Evolutionary conservation across 192 early-diverging fungal species (phyloP), one percentile per base, ranked within the genome.

Genomic region (Phlyctochytrium planicorne): DNA sequence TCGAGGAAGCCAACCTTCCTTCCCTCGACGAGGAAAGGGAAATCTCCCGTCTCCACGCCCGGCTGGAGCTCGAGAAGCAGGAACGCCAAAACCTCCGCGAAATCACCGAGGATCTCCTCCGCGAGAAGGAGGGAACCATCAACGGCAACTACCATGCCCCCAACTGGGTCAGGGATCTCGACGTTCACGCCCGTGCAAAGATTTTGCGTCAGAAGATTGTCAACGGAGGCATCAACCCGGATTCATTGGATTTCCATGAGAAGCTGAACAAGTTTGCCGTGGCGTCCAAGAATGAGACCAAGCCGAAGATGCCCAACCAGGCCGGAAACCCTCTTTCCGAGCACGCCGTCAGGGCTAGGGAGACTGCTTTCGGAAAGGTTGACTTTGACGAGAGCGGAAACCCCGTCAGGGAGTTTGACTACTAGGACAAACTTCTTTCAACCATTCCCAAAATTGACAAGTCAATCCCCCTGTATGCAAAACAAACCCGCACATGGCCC

Each of bases 161-260:
- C 37, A 33, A 31, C 2, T 73, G 72, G 72, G 66, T 73, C 27
- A 60, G 62, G 36, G 66, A 71, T 17, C 34, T 73, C 52, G 65
- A 73, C 37, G 50, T 73, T 34, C 62, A 73, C 32, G 72, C 72
- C 3, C 72, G 65, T 34, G 61, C 64, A 30, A 55, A 65, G 31
- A 74, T 65, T 30, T 59, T 73, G n/a, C 62, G 60, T 24, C 16
- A 68, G 35, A 73, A 73, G 55, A 63, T 73, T 35, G 65, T 40
- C 16, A 60, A 69, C 34, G 68, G 53, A 34, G 52, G 56, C 1
- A 60, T 69, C 25, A 47, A 73, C 37, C 72, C 72, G 30, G 72
- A 73, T 29, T 37, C 57, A 24, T 52, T 73, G n/a, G 37, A 63
- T 17, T 73, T 73, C 34, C 71, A 73, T 31, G 69, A 36, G 24